These are phyloP conservation scores for Ramularia endophylla DNA, from an alignment of 2,329 filamentous ascomycete species.

Conservation along the genomic window DNA sequence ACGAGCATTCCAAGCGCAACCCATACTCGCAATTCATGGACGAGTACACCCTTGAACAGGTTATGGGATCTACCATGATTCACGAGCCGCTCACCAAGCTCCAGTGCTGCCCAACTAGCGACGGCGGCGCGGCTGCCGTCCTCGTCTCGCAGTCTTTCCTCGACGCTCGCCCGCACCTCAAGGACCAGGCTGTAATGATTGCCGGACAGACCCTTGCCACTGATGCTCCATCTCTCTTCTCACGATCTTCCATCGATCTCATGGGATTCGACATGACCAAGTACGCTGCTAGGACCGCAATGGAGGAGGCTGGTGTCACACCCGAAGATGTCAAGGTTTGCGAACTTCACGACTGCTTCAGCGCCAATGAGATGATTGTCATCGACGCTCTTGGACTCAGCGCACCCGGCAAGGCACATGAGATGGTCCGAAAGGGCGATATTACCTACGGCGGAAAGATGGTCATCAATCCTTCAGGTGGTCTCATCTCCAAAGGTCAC, in stretches of 20 bases:
- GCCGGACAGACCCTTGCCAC: conserved; percentile 83
- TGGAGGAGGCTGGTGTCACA: conserved; percentile 62
- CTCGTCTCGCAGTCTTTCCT: conserved; percentile 87
- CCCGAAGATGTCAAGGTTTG: conserved; percentile 71
- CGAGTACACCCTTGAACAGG: conserved; percentile 81
- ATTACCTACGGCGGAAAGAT: conserved; percentile 75
- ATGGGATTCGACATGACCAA: conserved; percentile 82
- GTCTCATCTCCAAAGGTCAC: conserved; percentile 92
- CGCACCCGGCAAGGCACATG: conserved; percentile 77
- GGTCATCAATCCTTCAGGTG: conserved; percentile 48
- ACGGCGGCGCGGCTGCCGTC: conserved; percentile 83
- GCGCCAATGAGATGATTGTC: conserved; percentile 85
- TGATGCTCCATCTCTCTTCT: conserved; percentile 75
- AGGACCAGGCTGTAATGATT: conserved; percentile 75
- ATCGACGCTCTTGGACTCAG: conserved; percentile 78
- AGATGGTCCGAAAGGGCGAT: conserved; percentile 77
- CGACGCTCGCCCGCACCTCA: conserved; percentile 74
- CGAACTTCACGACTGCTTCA: conserved; percentile 96
- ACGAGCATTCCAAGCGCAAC: conserved; percentile 84
- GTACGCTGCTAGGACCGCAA: conserved; percentile 61
- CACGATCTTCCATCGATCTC: conserved; percentile 73
- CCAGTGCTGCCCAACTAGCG: conserved; percentile 97
- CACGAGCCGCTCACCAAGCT: conserved; percentile 87
- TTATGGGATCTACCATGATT: conserved; percentile 70
- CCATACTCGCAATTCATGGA: conserved; percentile 97